Conservation (phyloP, 1,284 basidiomycete genomes). For the Agaricales sp. region DNA sequence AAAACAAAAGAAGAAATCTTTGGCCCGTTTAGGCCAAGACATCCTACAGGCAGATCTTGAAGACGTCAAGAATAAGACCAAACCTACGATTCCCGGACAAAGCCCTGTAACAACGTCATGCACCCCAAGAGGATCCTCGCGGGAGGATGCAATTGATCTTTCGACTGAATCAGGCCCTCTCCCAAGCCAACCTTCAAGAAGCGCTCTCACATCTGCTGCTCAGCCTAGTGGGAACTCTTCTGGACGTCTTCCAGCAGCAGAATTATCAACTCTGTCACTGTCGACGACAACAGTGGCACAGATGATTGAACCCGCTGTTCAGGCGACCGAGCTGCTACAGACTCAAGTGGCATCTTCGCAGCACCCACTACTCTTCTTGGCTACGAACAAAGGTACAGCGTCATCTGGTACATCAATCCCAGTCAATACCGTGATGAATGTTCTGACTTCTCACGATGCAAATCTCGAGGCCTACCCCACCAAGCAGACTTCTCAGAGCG, state of each 20-base stretch:
- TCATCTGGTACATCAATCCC: too few species aligned
- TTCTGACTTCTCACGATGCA: too few species aligned
- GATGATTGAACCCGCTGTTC: not conserved
- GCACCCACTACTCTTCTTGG: too few species aligned
- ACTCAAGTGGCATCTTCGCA: not conserved
- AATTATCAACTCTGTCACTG: not conserved
- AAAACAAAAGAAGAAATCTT: conserved; percentile 21
- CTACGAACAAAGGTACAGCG: too few species aligned
- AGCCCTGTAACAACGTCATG: not conserved
- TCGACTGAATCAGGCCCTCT: not conserved
- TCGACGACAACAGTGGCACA: not conserved
- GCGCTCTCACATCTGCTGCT: not conserved
- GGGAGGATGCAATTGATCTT: not conserved
- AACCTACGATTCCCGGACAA: not conserved
- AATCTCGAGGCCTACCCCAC: too few species aligned
- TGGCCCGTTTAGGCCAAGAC: conserved; percentile 14
- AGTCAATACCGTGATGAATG: too few species aligned
- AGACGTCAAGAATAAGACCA: conserved; percentile 17
- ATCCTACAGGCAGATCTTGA: conserved; percentile 22
- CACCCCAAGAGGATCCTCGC: not conserved
- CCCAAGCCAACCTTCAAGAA: not conserved
- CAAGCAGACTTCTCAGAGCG: too few species aligned
- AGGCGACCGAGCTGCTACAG: not conserved
- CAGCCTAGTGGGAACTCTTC: too few species aligned
- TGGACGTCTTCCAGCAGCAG: not conserved